These are phyloP conservation scores for Mycena vitilis DNA, from an alignment of 768 basidiomycete species.

Conservation along the genomic window DNA sequence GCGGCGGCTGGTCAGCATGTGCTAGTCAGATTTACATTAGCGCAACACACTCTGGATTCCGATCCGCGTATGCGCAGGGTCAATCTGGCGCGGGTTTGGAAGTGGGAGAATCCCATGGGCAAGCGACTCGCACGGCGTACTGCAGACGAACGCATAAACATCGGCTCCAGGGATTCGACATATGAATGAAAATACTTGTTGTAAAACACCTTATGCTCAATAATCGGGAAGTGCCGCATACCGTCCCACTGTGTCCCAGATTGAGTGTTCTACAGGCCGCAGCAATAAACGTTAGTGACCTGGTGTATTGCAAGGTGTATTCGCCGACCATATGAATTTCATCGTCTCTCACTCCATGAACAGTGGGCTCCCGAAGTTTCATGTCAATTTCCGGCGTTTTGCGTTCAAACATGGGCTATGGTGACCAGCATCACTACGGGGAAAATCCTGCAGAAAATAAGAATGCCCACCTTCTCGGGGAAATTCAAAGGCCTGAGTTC, in stretches of 20 bases:
- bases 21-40: neutral
- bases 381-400: constrained; percentile 64
- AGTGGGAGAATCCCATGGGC: constrained; percentile 59
- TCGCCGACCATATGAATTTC: constrained; percentile 29
- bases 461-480: constrained; percentile 62
- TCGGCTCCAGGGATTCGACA: neutral
- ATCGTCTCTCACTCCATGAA: constrained; percentile 25
- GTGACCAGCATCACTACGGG: constrained; percentile 7
- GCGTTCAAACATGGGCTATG: constrained; percentile 67
- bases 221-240: constrained; percentile 66
- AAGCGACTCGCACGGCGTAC: constrained; percentile 55
- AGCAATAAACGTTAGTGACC: neutral
- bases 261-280: constrained; percentile 22
- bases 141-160: constrained; percentile 35
- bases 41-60: constrained; percentile 75
- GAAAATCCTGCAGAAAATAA: neutral
- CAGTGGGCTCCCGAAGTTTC: constrained; percentile 39
- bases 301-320: neutral
- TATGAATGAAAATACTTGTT: constrained; percentile 59
- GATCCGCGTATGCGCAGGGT: constrained; percentile 59
- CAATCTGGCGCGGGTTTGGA: constrained; percentile 61
- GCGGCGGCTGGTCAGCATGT: constrained; percentile 17
- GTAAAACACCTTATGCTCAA: constrained; percentile 67
- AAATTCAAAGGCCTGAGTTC: constrained; percentile 71
- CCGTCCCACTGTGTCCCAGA: constrained; percentile 64